Evolutionary conservation across 306 rosid genomes (phyloP).

Genomic region (Notholithocarpus densiflorus): DNA sequence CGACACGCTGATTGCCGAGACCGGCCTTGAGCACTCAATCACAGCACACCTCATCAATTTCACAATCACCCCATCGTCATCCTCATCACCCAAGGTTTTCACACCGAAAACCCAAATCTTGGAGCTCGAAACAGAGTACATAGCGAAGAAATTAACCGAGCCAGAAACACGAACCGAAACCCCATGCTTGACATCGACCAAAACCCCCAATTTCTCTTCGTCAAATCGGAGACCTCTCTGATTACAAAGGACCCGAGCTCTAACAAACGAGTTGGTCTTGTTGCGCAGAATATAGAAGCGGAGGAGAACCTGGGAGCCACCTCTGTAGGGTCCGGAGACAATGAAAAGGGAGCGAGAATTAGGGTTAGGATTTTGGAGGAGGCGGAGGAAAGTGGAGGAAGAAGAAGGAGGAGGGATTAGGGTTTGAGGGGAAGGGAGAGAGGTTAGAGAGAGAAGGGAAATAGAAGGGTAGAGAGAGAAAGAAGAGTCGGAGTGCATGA

Average conservation of each 20-base stretch:
- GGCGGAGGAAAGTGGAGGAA: slow-evolving; percentile 64
- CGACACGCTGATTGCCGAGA: slow-evolving; percentile 61
- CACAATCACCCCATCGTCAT: slow-evolving; percentile 31
- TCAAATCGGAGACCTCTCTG: slow-evolving; percentile 39
- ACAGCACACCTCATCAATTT: slow-evolving; percentile 82
- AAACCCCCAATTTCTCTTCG: slow-evolving; percentile 53
- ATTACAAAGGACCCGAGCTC: slow-evolving; percentile 40
- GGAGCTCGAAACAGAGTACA: slow-evolving; percentile 54
- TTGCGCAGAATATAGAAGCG: slow-evolving; percentile 49
- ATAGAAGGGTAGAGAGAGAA: slow-evolving; percentile 74
- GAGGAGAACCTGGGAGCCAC: slow-evolving; percentile 65
- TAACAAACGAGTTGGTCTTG: slow-evolving; percentile 28
- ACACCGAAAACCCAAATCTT: slow-evolving; percentile 64
- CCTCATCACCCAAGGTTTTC: slow-evolving; percentile 34
- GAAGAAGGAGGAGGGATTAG: slow-evolving; percentile 66
- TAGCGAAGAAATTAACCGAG: slow-evolving; percentile 67
- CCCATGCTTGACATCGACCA: slow-evolving; percentile 62
- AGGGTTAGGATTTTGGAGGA: slow-evolving; percentile 46
- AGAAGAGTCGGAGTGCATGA: slow-evolving; percentile 79
- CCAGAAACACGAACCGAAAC: slow-evolving; percentile 59
- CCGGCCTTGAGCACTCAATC: slow-evolving; percentile 53
- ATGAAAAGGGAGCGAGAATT: slow-evolving; percentile 51
- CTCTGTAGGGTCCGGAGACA: slow-evolving; percentile 52
- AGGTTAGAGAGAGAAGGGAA: slow-evolving; percentile 34
- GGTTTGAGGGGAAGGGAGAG: slow-evolving; percentile 57